Percentiles rank a stretch among this genome's conserved stretches.
These are phyloP conservation scores for Boletus patriciae DNA, from an alignment of 768 basidiomycete genomes.

Conservation along the genomic window DNA sequence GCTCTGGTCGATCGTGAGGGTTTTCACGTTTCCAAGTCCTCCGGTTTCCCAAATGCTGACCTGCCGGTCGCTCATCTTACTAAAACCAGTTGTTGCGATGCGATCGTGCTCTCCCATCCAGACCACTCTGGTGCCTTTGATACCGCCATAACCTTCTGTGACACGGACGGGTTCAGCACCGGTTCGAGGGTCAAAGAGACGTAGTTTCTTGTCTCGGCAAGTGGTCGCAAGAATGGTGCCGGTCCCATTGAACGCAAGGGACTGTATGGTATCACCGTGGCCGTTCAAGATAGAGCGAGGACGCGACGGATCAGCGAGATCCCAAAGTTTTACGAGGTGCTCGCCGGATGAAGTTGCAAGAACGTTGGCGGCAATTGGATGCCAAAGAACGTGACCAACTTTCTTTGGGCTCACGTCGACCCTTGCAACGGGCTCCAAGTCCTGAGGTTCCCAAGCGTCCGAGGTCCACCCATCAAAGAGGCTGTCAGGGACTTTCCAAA, in stretches of 20 bases:
- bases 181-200: conserved; percentile 87
- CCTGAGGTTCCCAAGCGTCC: conserved; percentile 78
- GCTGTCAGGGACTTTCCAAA: conserved; percentile 78
- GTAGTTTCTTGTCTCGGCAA: conserved; percentile 87
- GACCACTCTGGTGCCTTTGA: conserved; percentile 85
- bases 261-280: conserved; percentile 88
- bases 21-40: conserved; percentile 73
- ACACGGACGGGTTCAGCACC: conserved; percentile 80
- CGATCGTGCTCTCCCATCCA: conserved; percentile 92
- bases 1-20: conserved; percentile 78
- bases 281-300: conserved; percentile 62
- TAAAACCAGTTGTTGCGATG: conserved; percentile 94
- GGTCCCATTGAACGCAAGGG: conserved; percentile 74
- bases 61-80: conserved; percentile 95
- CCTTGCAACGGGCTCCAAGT: conserved; percentile 82
- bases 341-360: conserved; percentile 83
- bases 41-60: conserved; percentile 87
- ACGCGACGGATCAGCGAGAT: conserved; percentile 72
- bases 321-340: conserved; percentile 88
- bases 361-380: conserved; percentile 86
- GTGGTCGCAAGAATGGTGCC: conserved; percentile 87
- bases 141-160: conserved; percentile 86
- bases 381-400: conserved; percentile 92
- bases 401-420: conserved; percentile 83
- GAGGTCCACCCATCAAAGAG: conserved; percentile 82